Conservation (phyloP, 139 green algal genomes). For the Chlamydomonas sphaeroides region DNA sequence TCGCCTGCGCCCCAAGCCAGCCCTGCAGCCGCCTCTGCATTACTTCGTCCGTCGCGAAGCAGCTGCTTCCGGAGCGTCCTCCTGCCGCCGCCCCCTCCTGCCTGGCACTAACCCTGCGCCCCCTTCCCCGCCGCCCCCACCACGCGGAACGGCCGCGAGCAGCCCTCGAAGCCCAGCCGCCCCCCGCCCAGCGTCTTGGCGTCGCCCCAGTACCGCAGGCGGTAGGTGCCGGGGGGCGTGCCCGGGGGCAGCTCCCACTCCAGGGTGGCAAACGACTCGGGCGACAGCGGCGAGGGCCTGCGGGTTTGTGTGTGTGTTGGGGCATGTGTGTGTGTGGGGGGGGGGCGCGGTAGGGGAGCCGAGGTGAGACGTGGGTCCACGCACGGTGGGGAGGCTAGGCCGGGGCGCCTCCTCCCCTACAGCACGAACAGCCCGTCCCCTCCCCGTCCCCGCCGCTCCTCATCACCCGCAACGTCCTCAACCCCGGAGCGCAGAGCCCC, state of each 20-base stretch:
- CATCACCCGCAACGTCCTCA: too few species aligned
- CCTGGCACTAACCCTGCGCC: too few species aligned
- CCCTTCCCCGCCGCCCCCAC: too few species aligned
- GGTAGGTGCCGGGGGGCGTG: conserved; percentile 65
- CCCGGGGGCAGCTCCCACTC: conserved; percentile 69
- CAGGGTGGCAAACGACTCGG: conserved; percentile 74
- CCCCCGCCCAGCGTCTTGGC: conserved; percentile 66
- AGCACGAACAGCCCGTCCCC: too few species aligned
- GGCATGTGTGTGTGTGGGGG: background rate
- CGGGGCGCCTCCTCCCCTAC: too few species aligned
- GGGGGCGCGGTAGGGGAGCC: background rate
- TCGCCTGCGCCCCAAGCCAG: too few species aligned
- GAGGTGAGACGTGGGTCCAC: background rate
- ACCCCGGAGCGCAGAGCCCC: too few species aligned
- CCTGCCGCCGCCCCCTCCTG: too few species aligned
- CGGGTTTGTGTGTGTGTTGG: background rate
- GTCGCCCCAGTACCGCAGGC: conserved; percentile 77
- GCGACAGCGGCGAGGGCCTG: conserved; percentile 57
- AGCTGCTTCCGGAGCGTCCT: too few species aligned
- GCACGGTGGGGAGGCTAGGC: background rate
- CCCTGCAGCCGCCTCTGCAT: too few species aligned
- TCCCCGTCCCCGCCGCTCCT: too few species aligned
- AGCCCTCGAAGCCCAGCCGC: conserved; percentile 57
- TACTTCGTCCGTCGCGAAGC: too few species aligned
- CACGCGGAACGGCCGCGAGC: conserved; percentile 7